Base-by-base conservation (phyloP, 768 basidiomycete genomes). In the Russula ochroleuca region DNA sequence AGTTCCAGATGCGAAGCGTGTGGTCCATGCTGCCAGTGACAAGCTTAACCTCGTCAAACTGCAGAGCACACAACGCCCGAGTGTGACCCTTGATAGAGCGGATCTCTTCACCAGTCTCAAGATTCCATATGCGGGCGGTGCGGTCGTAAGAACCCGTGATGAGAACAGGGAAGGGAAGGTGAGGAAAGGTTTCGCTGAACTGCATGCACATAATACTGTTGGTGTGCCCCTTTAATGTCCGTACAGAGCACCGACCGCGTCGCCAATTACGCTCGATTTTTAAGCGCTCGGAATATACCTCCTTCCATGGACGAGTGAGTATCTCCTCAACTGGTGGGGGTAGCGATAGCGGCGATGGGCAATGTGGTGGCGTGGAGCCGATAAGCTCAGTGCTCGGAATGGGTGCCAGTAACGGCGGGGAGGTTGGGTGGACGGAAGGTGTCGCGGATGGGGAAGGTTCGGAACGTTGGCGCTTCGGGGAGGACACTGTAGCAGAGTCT, bases 131-230 rank as follows among this genome's bases (percentile, higher is more conserved):
- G 21, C 95, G 85, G 5, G 87, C 86, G 3, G 94, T 97, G 69
- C 91, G 87, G 71, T 99, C 97, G 75, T 97, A 98, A 2, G 94
- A 97, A 31, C 97, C 97, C 2, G 97, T 96, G 79, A 99, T 94
- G 59, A 99, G 86, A 66, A 99, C 85, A 7, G 96, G 94, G 71
- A 94, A 97, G 9, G 85, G 79, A 9, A 92, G 90, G 73, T 93
- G 87, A 1, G 83, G 77, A 11, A 96, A 79, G 6, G 85, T 86
- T 73, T 97, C 96, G 72, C 81, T 87, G 73, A 94, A 95, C 72
- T 99, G 97, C 5, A 99, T 82, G 73, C 96, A 98, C 90, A 98
- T 95, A 70, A 99, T 85, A 65, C 94, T 92, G 70, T 98, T 92
- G 8, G 92, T 88, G 75, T 99, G 97, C 7, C 97, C 97, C 69